These are phyloP conservation scores for Rhodotorula paludigena DNA, from an alignment of 768 basidiomycete genomes.

Conservation along the genomic window DNA sequence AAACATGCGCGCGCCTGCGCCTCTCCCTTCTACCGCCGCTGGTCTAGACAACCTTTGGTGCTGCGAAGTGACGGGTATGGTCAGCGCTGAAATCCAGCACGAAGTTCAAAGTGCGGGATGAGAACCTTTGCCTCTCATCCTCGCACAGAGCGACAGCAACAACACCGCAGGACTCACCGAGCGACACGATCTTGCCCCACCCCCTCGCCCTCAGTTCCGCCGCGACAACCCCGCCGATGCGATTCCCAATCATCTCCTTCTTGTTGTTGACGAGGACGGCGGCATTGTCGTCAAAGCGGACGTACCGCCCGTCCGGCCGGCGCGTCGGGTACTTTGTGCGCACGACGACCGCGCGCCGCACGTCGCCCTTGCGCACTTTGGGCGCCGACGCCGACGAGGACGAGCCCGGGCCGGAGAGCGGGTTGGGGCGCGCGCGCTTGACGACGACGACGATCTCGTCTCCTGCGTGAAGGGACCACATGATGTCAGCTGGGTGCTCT, in stretches of 20 bases:
- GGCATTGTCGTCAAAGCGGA: slow-evolving; percentile 95
- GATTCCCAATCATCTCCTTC: slow-evolving; percentile 88
- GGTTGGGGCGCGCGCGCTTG: slow-evolving; percentile 75
- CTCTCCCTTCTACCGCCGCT: neutral
- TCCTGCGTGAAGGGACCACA: too few species aligned
- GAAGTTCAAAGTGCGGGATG: too few species aligned
- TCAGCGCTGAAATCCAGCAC: too few species aligned
- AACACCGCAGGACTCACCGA: slow-evolving; percentile 50
- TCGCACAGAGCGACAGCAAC: neutral
- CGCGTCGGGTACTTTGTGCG: slow-evolving; percentile 80
- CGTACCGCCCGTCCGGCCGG: slow-evolving; percentile 77
- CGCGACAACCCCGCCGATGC: slow-evolving; percentile 88
- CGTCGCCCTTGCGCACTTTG: slow-evolving; percentile 88
- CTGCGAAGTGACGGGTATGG: too few species aligned
- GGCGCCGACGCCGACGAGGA: slow-evolving; percentile 52
- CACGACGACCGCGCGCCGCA: slow-evolving; percentile 91
- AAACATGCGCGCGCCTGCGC: neutral
- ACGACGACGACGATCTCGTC: slow-evolving; percentile 96
- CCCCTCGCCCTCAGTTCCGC: slow-evolving; percentile 84
- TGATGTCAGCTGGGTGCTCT: too few species aligned
- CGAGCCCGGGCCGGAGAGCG: slow-evolving; percentile 32
- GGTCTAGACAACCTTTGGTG: slow-evolving; percentile 26
- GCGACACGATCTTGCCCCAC: slow-evolving; percentile 87
- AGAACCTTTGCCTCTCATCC: too few species aligned
- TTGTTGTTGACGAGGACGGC: slow-evolving; percentile 92